A percentile compares a stretch with the other conserved stretches of the same genome.
Conservation (phyloP, 2,329 filamentous ascomycete species). For the Periconia digitata region DNA sequence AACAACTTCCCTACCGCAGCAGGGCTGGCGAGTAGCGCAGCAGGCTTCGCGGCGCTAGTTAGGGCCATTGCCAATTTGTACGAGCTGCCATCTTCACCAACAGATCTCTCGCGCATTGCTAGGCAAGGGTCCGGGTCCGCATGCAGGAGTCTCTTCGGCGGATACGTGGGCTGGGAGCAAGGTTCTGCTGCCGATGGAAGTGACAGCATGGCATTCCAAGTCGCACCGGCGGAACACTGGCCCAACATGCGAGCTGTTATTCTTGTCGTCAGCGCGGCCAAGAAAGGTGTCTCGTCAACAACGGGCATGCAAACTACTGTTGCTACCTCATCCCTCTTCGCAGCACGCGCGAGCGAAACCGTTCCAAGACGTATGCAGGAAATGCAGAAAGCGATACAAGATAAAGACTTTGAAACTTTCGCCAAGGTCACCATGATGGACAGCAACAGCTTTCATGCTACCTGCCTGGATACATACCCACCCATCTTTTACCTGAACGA, state of each 20-base stretch:
- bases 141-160: conserved; percentile 89
- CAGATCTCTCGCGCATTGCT: conserved; percentile 84
- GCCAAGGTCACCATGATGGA: conserved; percentile 93
- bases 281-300: conserved; percentile 93
- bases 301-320: conserved; percentile 98
- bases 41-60: conserved; percentile 68
- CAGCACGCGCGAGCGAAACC: conserved; percentile 70
- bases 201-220: conserved; percentile 85
- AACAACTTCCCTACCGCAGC: conserved; percentile 99
- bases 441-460: conserved; percentile 95
- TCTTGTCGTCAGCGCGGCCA: conserved; percentile 86
- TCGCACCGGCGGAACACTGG: conserved; percentile 90
- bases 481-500: conserved; percentile 99
- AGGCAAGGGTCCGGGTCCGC: conserved; percentile 93
- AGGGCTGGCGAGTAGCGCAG: conserved; percentile 70
- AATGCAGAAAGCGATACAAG: conserved; percentile 80
- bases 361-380: conserved; percentile 80
- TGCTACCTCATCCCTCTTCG: conserved; percentile 84
- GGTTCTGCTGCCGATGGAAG: conserved; percentile 74
- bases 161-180: conserved; percentile 93
- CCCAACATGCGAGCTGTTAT: conserved; percentile 91
- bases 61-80: conserved; percentile 92
- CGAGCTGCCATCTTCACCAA: conserved; percentile 75
- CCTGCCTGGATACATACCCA: conserved; percentile 90
- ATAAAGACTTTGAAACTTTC: conserved; percentile 81